Evolutionary conservation across 768 basidiomycete species (phyloP).

Genomic region (Pleurotus ostreatus): DNA sequence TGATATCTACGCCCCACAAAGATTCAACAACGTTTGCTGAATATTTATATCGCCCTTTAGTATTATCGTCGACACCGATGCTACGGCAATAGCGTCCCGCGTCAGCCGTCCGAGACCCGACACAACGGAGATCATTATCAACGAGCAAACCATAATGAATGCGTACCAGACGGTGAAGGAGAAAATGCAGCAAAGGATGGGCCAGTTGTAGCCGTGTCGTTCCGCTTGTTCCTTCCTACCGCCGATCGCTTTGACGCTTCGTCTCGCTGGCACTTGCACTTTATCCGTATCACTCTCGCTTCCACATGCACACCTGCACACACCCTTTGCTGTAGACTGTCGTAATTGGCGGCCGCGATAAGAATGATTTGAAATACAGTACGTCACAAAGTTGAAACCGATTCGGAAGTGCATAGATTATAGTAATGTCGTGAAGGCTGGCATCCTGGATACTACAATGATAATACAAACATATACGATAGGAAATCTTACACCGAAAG

Average conservation of each 20-base stretch:
- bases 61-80: constrained; percentile 95
- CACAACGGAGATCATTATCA: constrained; percentile 94
- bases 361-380: background rate
- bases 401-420: background rate
- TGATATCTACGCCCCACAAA: no score
- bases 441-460: background rate
- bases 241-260: background rate
- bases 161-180: constrained; percentile 90
- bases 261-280: background rate
- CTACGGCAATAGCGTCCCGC: constrained; percentile 90
- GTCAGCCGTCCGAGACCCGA: constrained; percentile 92
- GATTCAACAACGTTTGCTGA: background rate
- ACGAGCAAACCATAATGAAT: constrained; percentile 93
- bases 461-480: background rate
- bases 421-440: background rate
- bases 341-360: background rate
- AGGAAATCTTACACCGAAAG: no score
- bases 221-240: background rate
- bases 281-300: background rate
- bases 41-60: constrained; percentile 34
- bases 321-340: background rate
- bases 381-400: background rate
- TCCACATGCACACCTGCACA: background rate
- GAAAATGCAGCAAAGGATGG: constrained; percentile 78
- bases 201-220: constrained; percentile 50